These are phyloP conservation scores for Hypoxylon fragiforme DNA, from an alignment of 495 filamentous ascomycete genomes.

Conservation along the genomic window DNA sequence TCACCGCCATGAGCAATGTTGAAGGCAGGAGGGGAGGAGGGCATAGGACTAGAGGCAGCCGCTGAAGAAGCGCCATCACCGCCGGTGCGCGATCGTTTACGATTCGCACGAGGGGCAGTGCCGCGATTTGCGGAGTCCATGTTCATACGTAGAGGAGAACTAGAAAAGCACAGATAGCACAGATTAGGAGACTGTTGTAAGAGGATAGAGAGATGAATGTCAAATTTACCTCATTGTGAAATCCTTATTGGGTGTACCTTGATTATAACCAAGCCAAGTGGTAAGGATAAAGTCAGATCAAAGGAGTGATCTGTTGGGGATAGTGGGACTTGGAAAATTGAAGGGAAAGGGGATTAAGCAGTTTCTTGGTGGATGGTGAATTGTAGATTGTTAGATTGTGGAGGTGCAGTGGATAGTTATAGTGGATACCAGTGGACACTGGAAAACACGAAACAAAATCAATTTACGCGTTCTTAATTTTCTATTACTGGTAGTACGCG, in stretches of 20 bases:
- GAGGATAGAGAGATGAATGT: no score
- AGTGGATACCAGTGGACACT: no score
- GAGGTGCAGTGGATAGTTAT: no score
- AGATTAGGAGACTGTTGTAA: background rate
- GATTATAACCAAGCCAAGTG: no score
- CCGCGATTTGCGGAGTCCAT: conserved; percentile 89
- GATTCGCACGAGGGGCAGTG: conserved; percentile 56
- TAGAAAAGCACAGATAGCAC: conserved; percentile 34
- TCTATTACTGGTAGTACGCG: conserved; percentile 9
- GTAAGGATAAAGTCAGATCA: background rate
- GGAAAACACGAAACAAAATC: conserved; percentile 25
- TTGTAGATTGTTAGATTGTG: conserved; percentile 8
- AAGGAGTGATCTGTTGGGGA: background rate
- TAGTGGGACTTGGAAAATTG: background rate
- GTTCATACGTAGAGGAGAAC: conserved; percentile 82
- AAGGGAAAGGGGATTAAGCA: background rate
- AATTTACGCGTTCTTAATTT: background rate
- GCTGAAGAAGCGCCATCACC: conserved; percentile 68
- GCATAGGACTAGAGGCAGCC: conserved; percentile 57
- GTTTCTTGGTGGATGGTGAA: background rate
- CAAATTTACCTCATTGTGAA: conserved; percentile 46
- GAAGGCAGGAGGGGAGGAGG: conserved; percentile 56
- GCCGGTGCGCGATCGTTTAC: conserved; percentile 84
- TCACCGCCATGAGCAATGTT: conserved; percentile 59
- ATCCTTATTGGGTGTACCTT: conserved; percentile 1